Evolutionary conservation across 1,284 basidiomycete genomes (phyloP), one percentile per base, ranked within the genome.

Genomic region (Entoloma clypeatum): DNA sequence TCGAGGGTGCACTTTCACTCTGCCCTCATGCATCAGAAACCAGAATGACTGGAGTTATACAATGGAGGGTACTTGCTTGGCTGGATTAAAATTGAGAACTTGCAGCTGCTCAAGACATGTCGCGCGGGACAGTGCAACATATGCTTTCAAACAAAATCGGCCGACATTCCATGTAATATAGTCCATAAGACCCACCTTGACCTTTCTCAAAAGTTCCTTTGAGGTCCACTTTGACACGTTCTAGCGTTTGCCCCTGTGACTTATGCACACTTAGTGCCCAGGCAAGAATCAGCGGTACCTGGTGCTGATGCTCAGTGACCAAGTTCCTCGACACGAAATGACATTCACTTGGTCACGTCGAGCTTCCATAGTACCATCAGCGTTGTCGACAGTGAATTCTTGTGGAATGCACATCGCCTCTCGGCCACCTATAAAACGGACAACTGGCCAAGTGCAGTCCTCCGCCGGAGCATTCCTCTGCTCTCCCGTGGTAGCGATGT

Each of bases 51-150:
- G 31, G 28, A 14, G 36, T 19, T 21, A 28, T 33, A 30, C 17
- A 33, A 14, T 14, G 25, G 23, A 14, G 14, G 9, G 16, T 41
- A 48, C 74, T 52, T 52, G 88, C 91, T 87, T 92, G 28, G 64
- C 65, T 0, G 79, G 63, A 51, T 81, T 69, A 63, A 97, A 97
- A 44, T 86, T 81, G 5, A 85, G 63, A 7, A 97, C 86, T 61
- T 97, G 86, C 21, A 97, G 68, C 0, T 85, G 79, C 22, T 86
- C 80, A 54, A 96, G 72, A 10, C 74, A 82, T 0, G 91, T 96
- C 4, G 94, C 94, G 32, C 94, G 84, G 7, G 92, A 94, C 11
- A 97, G 74, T 0, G 94, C 94, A 29, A 96, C 93, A 59, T 97
- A 97, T 3, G 90, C 91, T 79, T 39, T 72, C 70, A 77, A 74